These are phyloP conservation scores for Solanum boliviense DNA, from an alignment of 257 asterid genomes.

Conservation along the genomic window DNA sequence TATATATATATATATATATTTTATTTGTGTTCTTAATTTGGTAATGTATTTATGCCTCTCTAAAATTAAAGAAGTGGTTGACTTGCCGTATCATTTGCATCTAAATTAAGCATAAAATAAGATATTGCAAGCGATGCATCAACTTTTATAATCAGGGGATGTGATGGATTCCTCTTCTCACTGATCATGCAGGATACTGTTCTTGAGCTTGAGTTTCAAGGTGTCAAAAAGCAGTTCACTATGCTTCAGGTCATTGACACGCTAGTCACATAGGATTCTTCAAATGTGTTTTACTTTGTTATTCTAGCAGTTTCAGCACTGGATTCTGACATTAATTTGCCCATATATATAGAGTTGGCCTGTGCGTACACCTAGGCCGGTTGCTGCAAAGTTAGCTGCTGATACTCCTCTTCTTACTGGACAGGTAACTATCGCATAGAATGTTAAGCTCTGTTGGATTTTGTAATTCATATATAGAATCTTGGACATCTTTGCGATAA, in stretches of 20 bases:
- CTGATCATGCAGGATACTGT: conserved; percentile 73
- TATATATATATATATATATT: too few species aligned
- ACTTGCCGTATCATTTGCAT: background rate
- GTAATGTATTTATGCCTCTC: background rate
- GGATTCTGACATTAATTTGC: background rate
- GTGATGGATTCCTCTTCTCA: conserved; percentile 6
- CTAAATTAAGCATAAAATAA: background rate
- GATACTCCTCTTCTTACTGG: conserved; percentile 99
- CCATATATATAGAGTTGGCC: conserved; percentile 73
- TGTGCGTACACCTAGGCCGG: conserved; percentile 95
- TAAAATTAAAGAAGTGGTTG: background rate
- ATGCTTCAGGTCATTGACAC: conserved; percentile 76
- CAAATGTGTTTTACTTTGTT: background rate
- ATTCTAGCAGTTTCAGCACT: background rate
- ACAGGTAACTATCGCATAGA: conserved; percentile 43
- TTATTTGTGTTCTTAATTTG: background rate
- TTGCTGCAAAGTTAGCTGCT: conserved; percentile 92
- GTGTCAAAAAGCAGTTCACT: conserved; percentile 78
- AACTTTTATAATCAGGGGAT: background rate
- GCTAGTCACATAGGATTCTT: background rate
- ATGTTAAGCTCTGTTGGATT: background rate
- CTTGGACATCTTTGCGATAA: background rate
- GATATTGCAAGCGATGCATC: background rate
- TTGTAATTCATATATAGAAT: background rate
- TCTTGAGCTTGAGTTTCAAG: conserved; percentile 95